Base-by-base conservation (phyloP, 441 rosid species). In the Eutrema salsugineum region DNA sequence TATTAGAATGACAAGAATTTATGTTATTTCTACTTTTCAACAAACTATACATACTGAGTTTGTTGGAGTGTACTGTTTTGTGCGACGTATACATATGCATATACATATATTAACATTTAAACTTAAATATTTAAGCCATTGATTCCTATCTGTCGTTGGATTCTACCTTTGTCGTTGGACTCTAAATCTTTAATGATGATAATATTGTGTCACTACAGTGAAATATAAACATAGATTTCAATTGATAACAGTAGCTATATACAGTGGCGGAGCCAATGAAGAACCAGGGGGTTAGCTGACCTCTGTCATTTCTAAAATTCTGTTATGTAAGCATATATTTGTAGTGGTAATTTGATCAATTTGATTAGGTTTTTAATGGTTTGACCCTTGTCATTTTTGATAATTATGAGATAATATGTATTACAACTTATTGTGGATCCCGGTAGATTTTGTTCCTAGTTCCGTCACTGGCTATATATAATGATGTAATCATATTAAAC, bases 1-100 rank as follows among this genome's bases (percentile, higher is more conserved):
- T 40, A 66, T 66, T 59, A 30, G 48, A 59, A 32, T 32, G 68
- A 49, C 63, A 67, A 60, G 12, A 66, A 50, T 55, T 50, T 67
- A 66, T 59, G 62, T 35, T 67, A 63, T 49, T 66, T 59, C 68
- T 67, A 59, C 72, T 66, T 66, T 48, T 74, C 72, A 74, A 67
- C 68, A 60, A 67, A 50, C 73, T 66, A 58, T 30, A 59, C 14
- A 8, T 28, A 66, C 63, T 24, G 38, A 49, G 62, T 59, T 73
- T 65, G 72, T 66, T 73, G 66, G 51, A 36, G 32, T 17, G 32
- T 63, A 44, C 40, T 55, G 56, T 36, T 42, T 47, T 32, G 46
- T 62, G 43, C 53, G 55, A 42, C 47, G 27, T 30, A 62, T 53
- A 42, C 22, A 20, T 55, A 28, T 32, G 20, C 2, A 11, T 3